These are phyloP conservation scores for Hygrophorus russula DNA, from an alignment of 768 basidiomycete species.

Conservation along the genomic window DNA sequence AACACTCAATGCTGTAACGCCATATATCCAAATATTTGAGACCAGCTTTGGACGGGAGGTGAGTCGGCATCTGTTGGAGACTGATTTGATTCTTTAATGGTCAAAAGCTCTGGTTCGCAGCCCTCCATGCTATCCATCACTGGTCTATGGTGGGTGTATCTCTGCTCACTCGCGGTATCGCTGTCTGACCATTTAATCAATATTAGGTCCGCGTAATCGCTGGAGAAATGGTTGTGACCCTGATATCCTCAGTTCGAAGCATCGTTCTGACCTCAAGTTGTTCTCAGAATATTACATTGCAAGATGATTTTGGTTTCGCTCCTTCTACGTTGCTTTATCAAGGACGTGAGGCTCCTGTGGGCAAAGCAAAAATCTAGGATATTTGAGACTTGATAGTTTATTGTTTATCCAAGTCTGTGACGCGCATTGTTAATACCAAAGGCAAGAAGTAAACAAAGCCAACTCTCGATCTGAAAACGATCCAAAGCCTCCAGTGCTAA, in stretches of 20 bases:
- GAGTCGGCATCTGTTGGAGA: slow-evolving; percentile 6
- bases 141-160: slow-evolving; percentile 67
- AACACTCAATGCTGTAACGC: slow-evolving; percentile 72
- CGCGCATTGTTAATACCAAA: not conserved
- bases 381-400: not conserved
- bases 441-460: slow-evolving; percentile 17
- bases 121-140: slow-evolving; percentile 79
- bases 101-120: slow-evolving; percentile 73
- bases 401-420: not conserved
- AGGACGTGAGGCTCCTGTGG: slow-evolving; percentile 51
- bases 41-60: slow-evolving; percentile 83
- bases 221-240: slow-evolving; percentile 57
- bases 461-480: no score
- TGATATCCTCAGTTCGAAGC: not conserved
- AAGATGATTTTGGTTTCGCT: slow-evolving; percentile 76
- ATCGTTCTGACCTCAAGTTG: no score
- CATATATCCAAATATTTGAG: slow-evolving; percentile 60
- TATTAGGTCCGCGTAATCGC: slow-evolving; percentile 69
- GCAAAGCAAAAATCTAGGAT: slow-evolving; percentile 49
- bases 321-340: slow-evolving; percentile 75
- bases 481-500: not conserved
- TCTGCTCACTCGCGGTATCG: slow-evolving; percentile 3
- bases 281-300: slow-evolving; percentile 48
- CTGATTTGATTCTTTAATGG: not conserved
- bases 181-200: slow-evolving; percentile 6